Evolutionary conservation across 768 basidiomycete species (phyloP).

Genomic region (Suillus subalutaceus): DNA sequence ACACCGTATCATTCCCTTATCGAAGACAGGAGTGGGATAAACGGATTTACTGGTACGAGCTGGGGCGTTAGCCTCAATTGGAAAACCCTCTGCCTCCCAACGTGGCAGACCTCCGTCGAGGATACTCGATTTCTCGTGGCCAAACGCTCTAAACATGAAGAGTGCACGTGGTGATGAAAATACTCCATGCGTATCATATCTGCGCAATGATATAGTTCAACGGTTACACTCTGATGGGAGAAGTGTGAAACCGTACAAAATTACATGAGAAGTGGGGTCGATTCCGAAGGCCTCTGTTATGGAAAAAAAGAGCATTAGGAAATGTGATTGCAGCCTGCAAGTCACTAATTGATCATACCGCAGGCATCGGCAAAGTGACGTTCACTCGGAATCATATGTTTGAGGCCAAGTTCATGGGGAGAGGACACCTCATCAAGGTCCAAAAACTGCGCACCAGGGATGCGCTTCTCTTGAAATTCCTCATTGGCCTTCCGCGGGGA

Average conservation of each 20-base stretch:
- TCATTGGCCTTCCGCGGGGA: constrained; percentile 66
- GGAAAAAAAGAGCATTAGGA: constrained; percentile 13
- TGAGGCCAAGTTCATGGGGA: constrained; percentile 75
- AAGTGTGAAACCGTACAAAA: constrained; percentile 56
- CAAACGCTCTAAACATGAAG: constrained; percentile 93
- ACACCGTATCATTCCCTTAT: constrained; percentile 50
- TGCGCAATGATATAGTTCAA: constrained; percentile 32
- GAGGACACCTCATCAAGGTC: constrained; percentile 82
- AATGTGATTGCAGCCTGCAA: constrained; percentile 8
- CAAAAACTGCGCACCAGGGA: constrained; percentile 74
- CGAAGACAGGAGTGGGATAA: constrained; percentile 59
- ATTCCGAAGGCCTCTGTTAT: constrained; percentile 73
- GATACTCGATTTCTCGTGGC: constrained; percentile 83
- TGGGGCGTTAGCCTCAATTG: constrained; percentile 43
- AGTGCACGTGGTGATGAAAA: constrained; percentile 92
- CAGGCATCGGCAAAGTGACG: constrained; percentile 77
- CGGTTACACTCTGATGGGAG: constrained; percentile 7
- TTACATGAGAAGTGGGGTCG: constrained; percentile 71
- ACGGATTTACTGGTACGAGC: constrained; percentile 26
- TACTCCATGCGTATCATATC: constrained; percentile 89
- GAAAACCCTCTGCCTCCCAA: constrained; percentile 71
- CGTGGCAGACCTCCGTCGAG: constrained; percentile 91
- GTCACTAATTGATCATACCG: constrained; percentile 50
- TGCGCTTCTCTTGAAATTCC: constrained; percentile 68
- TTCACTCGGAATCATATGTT: constrained; percentile 90